A percentile compares a stretch with the other conserved stretches of the same genome.
Evolutionary conservation across 2,329 filamentous ascomycete species (phyloP).

Genomic region (Magnaporthiopsis incrustans): DNA sequence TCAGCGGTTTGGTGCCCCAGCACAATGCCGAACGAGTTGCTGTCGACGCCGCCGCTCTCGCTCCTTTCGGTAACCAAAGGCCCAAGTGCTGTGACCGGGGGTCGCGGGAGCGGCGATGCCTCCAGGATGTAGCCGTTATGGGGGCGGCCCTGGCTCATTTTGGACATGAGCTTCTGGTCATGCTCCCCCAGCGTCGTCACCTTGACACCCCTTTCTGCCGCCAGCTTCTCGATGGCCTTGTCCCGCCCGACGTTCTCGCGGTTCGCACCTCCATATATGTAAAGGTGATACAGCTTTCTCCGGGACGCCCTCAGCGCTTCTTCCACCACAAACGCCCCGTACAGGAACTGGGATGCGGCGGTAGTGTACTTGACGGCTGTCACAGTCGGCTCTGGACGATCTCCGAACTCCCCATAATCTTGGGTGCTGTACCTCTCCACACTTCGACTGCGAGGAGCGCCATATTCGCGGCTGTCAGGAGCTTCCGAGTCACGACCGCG

Average conservation of each 20-base stretch:
- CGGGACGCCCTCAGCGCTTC: constrained; percentile 61
- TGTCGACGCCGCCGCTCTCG: constrained; percentile 16
- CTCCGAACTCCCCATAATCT: neutral
- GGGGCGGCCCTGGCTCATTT: constrained; percentile 72
- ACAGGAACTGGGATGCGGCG: constrained; percentile 84
- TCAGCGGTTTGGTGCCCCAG: constrained; percentile 65
- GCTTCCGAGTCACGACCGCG: too few relatives aligned
- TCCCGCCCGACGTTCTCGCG: constrained; percentile 41
- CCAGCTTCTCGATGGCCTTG: constrained; percentile 34
- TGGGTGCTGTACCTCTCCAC: neutral
- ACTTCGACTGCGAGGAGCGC: neutral
- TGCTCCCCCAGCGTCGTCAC: constrained; percentile 51
- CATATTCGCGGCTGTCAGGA: too few relatives aligned
- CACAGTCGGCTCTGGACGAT: neutral
- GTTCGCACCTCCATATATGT: constrained; percentile 58
- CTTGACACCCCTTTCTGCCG: constrained; percentile 39
- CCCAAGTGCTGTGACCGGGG: constrained; percentile 55
- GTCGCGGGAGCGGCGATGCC: constrained; percentile 69
- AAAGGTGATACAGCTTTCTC: constrained; percentile 76
- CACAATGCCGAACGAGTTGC: constrained; percentile 47
- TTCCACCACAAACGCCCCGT: constrained; percentile 72
- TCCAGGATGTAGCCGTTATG: constrained; percentile 90
- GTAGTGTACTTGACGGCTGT: constrained; percentile 54
- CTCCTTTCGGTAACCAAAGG: constrained; percentile 35
- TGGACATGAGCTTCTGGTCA: constrained; percentile 66